phyloP scores from a whole-genome alignment of 176 grass and related monocot species.

The Eleusine indica region DNA sequence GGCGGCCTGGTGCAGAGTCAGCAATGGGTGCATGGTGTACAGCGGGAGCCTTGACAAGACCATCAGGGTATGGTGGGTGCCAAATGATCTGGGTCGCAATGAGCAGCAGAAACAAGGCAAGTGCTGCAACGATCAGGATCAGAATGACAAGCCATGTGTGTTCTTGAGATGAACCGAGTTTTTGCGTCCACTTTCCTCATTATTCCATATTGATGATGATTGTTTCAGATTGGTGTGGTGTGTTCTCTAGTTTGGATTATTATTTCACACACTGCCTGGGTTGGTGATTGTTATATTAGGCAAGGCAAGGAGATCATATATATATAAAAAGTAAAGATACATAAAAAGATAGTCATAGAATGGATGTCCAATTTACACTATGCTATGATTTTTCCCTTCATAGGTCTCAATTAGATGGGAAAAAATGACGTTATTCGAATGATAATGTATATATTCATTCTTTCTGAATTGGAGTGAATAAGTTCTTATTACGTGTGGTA shows the following conservation, averaged over 20 bases:
- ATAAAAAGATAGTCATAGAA: slow-evolving; percentile 21
- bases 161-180: slow-evolving; percentile 41
- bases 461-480: not conserved
- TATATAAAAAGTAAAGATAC: not conserved
- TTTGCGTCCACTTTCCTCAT: not conserved
- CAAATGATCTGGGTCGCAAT: not conserved
- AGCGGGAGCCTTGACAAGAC: slow-evolving; percentile 86
- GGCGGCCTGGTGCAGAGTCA: slow-evolving; percentile 50
- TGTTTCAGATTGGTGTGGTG: not conserved
- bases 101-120: slow-evolving; percentile 11
- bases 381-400: not conserved
- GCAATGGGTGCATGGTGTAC: slow-evolving; percentile 77
- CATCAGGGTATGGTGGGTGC: slow-evolving; percentile 96
- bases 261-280: slow-evolving; percentile 7
- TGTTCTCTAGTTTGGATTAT: slow-evolving; percentile 15
- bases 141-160: slow-evolving; percentile 14
- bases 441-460: not conserved
- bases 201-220: not conserved
- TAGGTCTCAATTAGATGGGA: not conserved
- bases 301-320: not conserved
- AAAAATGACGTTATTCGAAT: not conserved
- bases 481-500: too few relatives aligned
- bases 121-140: slow-evolving; percentile 6
- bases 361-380: not conserved
- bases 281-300: not conserved